Percentiles rank a stretch among this genome's conserved stretches.
Evolutionary conservation across 2,329 filamentous ascomycete species (phyloP).

Genomic region (Aspergillus sp.): DNA sequence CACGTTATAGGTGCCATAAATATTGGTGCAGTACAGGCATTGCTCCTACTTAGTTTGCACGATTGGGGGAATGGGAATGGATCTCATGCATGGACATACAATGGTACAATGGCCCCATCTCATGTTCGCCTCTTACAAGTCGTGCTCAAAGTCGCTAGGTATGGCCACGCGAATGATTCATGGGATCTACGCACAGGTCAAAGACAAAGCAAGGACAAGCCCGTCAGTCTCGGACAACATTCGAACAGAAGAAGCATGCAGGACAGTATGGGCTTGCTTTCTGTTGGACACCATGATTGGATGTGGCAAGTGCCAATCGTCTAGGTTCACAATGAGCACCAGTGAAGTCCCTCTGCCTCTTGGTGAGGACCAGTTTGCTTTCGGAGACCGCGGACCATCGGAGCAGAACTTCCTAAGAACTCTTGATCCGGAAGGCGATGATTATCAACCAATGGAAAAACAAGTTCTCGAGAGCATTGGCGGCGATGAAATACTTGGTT

Average conservation of each 20-base stretch:
- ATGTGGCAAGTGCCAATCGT: neutral
- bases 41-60: neutral
- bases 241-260: neutral
- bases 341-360: no score
- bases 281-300: neutral
- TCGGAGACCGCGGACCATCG: no score
- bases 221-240: no score
- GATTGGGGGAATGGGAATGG: neutral
- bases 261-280: neutral
- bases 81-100: constrained; percentile 1
- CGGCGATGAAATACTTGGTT: neutral
- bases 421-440: no score
- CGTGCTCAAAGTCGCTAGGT: neutral
- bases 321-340: no score
- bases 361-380: no score
- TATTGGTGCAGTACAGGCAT: neutral
- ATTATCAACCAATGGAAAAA: no score
- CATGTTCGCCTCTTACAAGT: no score
- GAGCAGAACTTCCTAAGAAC: no score
- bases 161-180: neutral
- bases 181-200: neutral
- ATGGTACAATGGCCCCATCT: neutral
- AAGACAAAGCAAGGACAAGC: neutral
- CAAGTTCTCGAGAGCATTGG: no score
- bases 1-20: no score